These are phyloP conservation scores for Guadua angustifolia DNA, from an alignment of 176 grass and related monocot genomes.

Conservation along the genomic window DNA sequence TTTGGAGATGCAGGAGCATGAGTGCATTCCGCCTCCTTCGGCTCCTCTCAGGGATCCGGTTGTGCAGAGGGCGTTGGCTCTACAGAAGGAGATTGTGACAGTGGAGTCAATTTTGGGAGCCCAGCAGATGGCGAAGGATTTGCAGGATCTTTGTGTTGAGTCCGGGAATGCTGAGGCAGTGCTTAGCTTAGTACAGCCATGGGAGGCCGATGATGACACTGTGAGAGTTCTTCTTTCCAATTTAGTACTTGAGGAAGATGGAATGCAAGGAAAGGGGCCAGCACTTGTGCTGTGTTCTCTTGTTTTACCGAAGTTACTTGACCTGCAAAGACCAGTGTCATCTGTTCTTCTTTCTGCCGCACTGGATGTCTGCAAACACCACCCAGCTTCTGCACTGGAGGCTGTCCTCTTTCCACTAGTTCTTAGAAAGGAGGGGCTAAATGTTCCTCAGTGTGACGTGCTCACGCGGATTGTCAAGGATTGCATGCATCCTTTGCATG, in stretches of 20 bases:
- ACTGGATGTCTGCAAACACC: conserved; percentile 66
- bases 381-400: conserved; percentile 65
- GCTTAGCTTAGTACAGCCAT: conserved; percentile 69
- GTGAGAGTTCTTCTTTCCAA: conserved; percentile 57
- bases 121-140: conserved; percentile 45
- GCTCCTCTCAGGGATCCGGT: conserved; percentile 34
- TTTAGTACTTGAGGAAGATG: conserved; percentile 47
- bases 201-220: conserved; percentile 69
- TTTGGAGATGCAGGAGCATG: conserved; percentile 39
- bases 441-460: conserved; percentile 61
- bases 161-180: conserved; percentile 55
- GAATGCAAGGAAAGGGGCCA: conserved; percentile 23
- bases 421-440: conserved; percentile 64
- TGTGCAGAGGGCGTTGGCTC: conserved; percentile 27
- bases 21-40: not conserved
- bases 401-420: conserved; percentile 73
- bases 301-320: conserved; percentile 65
- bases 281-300: conserved; percentile 73
- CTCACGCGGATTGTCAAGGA: conserved; percentile 67
- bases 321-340: conserved; percentile 62
- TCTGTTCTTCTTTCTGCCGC: conserved; percentile 60
- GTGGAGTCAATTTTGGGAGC: conserved; percentile 53
- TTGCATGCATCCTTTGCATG: conserved; percentile 77
- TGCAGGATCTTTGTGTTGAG: conserved; percentile 60
- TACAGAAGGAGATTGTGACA: conserved; percentile 47